Evolutionary conservation across 1,284 basidiomycete species (phyloP), one percentile per base, ranked within the genome.

Genomic region (Puccinia polysora): DNA sequence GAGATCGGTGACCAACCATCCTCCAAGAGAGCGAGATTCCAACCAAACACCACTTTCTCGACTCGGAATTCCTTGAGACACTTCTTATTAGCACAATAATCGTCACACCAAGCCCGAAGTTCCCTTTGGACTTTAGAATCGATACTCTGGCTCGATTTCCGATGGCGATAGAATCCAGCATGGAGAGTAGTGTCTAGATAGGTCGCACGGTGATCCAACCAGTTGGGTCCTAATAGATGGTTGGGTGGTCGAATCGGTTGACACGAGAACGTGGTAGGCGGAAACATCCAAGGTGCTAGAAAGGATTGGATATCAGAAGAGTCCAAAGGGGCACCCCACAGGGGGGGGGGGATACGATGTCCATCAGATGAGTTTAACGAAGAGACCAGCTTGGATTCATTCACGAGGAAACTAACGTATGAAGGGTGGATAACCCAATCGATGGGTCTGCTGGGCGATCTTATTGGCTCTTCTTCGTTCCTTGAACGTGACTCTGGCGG

Each of bases 211-310:
- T 49, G 45, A 18, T 56, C 34, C 23, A 20, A 18, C 40, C 25
- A 45, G 23, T 68, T n/a, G 23, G 65, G 65, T 4, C 65, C 65
- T 32, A 49, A 36, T 14, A 68, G 30, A 40, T 68, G 50, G 23
- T 56, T 20, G 2, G 65, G 65, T 36, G 65, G 65, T 18, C 65
- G 65, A 28, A 15, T 56, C 10, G 65, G 65, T 36, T 56, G 40
- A 18, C 40, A 55, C 4, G 55, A 58, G 45, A 68, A 68, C 1
- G 53, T 45, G 38, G 15, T 18, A 30, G 28, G 30, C 15, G 65
- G 65, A 45, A 68, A 59, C 65, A 56, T 58, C 65, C 65, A 68
- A 7, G 65, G 43, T 4, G 65, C 65, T 59, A 36, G 18, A 56
- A n/a, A n/a, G n/a, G 5, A n/a, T 50, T 4, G 20, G 28, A 20